phyloP scores from a whole-genome alignment of 192 early-diverging fungal species.

The Lobosporangium transversale region DNA sequence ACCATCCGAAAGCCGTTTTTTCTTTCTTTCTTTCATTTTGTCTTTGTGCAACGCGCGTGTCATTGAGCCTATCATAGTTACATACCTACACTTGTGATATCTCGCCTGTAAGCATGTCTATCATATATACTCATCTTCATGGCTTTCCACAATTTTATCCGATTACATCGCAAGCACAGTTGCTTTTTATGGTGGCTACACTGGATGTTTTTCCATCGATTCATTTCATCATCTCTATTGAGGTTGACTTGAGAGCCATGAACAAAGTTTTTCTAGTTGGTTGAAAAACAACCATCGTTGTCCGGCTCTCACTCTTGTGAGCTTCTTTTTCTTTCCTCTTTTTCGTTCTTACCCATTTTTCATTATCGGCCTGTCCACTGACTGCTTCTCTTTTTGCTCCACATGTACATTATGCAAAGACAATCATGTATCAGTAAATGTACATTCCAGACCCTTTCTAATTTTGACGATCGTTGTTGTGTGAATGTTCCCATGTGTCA shows the following conservation, averaged over 20 bases:
- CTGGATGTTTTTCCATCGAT: neutral
- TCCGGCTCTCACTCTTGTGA: no score
- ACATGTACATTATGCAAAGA: neutral
- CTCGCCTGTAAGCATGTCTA: neutral
- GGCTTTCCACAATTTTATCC: neutral
- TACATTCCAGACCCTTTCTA: no score
- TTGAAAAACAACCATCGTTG: neutral
- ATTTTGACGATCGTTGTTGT: neutral
- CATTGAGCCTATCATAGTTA: no score
- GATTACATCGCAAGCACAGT: neutral
- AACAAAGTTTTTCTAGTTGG: neutral
- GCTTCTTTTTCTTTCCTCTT: neutral
- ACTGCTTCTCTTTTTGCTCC: neutral
- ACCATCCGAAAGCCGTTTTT: neutral
- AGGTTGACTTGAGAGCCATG: constrained; percentile 9
- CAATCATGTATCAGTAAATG: no score
- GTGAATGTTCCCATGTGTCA: neutral
- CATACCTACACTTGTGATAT: no score
- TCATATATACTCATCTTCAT: neutral
- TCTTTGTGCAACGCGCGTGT: no score
- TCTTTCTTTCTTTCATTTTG: neutral
- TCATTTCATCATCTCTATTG: neutral
- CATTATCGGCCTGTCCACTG: neutral
- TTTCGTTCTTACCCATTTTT: neutral
- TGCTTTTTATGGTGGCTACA: neutral